Base-by-base conservation (phyloP, 371 early-diverging fungal species). In the Mucor lusitanicus region DNA sequence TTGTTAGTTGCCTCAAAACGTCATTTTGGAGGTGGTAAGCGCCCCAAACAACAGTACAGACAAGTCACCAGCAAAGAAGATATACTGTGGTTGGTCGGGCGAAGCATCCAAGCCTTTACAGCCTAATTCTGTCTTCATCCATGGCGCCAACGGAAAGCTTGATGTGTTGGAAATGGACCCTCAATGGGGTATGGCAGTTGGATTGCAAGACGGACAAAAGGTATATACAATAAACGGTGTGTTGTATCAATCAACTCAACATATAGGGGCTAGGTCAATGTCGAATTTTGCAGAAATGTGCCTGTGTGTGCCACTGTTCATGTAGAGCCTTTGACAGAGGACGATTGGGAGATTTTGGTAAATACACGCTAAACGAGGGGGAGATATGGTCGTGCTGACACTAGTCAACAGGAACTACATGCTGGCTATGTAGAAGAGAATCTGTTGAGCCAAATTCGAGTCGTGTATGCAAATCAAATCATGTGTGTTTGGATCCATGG, bases 271-370 rank as follows among this genome's bases (percentile, higher is more conserved):
- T 63, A 92, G 90, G 87, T 92, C 54, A 74, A 78, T 48, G 85
- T 90, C 12, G 88, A 85, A 39, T 88, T 92, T 71, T 79, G 85
- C 54, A 82, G 83, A 62, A 80, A 85, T 61, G 81, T 86, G 6
- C 83, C 86, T 25, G 79, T 80, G 23, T 91, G 90, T 8, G 65
- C 78, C 8, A 82, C 89, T 6, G 91, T 95, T 1, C 77, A 89
- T 65, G 93, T 94, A 3, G 94, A 91, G 48, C 95, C 95, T 4
- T 71, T 84, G 62, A 85, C 92, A 0, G 87, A 84, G 55, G 94
- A 94, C 59, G 96, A 95, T 71, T 95, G 94, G 94, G 94, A 95
- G 69, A 92, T 94, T 42, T 58, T 95, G 74, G 92, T 91, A 84
- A 60, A 69, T 15, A 50, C 8, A 28, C 25, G 25, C n/a, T n/a